These are phyloP conservation scores for Geotrichum reessii DNA, from an alignment of 1,139 yeast genomes.

Conservation along the genomic window DNA sequence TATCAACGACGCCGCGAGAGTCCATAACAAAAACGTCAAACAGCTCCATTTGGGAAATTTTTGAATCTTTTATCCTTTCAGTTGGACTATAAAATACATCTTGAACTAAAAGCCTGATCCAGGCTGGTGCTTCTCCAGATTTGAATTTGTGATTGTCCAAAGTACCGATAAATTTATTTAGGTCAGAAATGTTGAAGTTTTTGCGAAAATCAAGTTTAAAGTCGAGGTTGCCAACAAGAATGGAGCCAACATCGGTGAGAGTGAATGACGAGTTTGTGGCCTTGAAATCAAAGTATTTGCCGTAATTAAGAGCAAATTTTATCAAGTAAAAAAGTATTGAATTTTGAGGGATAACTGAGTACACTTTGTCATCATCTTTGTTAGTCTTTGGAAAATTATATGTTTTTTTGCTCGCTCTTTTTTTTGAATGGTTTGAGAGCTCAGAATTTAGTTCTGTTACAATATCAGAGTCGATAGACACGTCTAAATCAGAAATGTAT, in stretches of 20 bases:
- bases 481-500: constrained; percentile 30
- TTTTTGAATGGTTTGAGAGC: neutral
- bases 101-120: constrained; percentile 25
- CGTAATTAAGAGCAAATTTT: constrained; percentile 28
- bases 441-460: constrained; percentile 2
- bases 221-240: constrained; percentile 30
- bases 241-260: constrained; percentile 26
- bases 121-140: constrained; percentile 32
- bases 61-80: neutral
- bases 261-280: constrained; percentile 28
- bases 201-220: constrained; percentile 31
- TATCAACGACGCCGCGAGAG: constrained; percentile 34
- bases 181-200: constrained; percentile 17
- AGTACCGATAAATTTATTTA: constrained; percentile 34
- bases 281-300: constrained; percentile 30
- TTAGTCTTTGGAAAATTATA: neutral
- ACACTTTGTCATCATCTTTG: constrained; percentile 15
- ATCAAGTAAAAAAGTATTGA: constrained; percentile 24
- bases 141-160: constrained; percentile 31
- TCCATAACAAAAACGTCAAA: constrained; percentile 32
- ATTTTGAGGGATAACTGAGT: constrained; percentile 28
- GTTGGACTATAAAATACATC: constrained; percentile 31
- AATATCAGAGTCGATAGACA: constrained; percentile 29
- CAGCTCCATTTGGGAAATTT: constrained; percentile 27
- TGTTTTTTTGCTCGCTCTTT: neutral